Evolutionary conservation across 192 early-diverging fungal genomes (phyloP).

Genomic region (Coemansia reversa): DNA sequence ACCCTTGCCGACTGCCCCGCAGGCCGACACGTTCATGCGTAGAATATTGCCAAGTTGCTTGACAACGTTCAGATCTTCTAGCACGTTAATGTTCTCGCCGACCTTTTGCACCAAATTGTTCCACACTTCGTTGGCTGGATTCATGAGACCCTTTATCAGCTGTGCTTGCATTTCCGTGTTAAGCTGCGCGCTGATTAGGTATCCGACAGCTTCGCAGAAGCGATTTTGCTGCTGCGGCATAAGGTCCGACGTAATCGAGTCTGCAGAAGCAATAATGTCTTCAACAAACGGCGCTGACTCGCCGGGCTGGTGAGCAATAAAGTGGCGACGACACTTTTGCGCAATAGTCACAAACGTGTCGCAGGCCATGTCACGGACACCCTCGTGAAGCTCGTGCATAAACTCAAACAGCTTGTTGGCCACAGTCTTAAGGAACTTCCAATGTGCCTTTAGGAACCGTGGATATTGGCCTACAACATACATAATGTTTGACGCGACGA

Average conservation of each 20-base stretch:
- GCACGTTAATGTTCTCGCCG: slow-evolving; percentile 66
- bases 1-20: slow-evolving; percentile 80
- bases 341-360: slow-evolving; percentile 99
- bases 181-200: slow-evolving; percentile 94
- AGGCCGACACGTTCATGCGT: slow-evolving; percentile 94
- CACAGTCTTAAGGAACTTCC: slow-evolving; percentile 99
- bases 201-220: slow-evolving; percentile 98
- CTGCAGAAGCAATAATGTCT: slow-evolving; percentile 84
- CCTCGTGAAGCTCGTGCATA: slow-evolving; percentile 99
- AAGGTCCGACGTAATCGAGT: slow-evolving; percentile 85
- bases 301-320: slow-evolving; percentile 88
- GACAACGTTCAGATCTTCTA: slow-evolving; percentile 77
- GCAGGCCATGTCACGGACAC: slow-evolving; percentile 99
- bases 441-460: slow-evolving; percentile 99
- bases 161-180: slow-evolving; percentile 76
- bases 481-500: slow-evolving; percentile 99
- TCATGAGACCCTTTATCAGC: slow-evolving; percentile 85
- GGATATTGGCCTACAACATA: slow-evolving; percentile 99
- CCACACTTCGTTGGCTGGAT: slow-evolving; percentile 88
- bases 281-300: slow-evolving; percentile 93
- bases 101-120: slow-evolving; percentile 75
- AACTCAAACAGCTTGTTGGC: slow-evolving; percentile 99
- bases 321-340: slow-evolving; percentile 95
- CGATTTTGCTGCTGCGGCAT: slow-evolving; percentile 93
- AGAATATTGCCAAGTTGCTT: slow-evolving; percentile 91